phyloP scores from a whole-genome alignment of 1,284 basidiomycete species.

The Porodaedalea pini region DNA sequence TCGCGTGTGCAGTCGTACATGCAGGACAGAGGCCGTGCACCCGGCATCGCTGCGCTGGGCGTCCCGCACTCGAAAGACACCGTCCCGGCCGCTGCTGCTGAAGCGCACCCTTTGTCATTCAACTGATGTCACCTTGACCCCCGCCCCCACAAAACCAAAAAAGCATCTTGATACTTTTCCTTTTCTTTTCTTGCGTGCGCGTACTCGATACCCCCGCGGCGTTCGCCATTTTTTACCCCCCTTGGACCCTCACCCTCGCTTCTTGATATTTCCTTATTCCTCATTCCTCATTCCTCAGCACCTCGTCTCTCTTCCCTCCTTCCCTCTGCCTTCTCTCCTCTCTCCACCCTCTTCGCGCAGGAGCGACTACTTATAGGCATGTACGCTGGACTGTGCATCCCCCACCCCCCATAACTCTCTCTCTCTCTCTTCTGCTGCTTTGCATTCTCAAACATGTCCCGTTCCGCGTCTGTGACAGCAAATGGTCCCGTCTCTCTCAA shows the following conservation, averaged over 20 bases:
- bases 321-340: background rate
- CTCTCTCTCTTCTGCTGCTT: background rate
- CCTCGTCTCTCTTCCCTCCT: too few species aligned
- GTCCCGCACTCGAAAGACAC: background rate
- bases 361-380: background rate
- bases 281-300: background rate
- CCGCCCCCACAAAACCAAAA: background rate
- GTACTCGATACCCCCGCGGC: background rate
- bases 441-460: too few species aligned
- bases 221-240: background rate
- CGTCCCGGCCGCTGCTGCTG: too few species aligned
- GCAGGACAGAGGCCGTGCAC: background rate
- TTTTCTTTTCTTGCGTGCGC: background rate
- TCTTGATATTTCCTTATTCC: background rate
- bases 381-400: conserved; percentile 10
- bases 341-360: background rate
- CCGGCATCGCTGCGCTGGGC: background rate
- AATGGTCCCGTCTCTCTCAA: background rate
- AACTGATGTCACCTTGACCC: background rate
- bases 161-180: background rate
- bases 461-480: too few species aligned
- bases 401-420: background rate
- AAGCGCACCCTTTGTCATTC: background rate
- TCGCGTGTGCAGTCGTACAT: background rate
- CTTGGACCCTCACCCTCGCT: background rate